A percentile compares a stretch with the other conserved stretches of the same genome.
Conservation (phyloP, 2,329 filamentous ascomycete genomes). For the Botrytis cinerea region DNA sequence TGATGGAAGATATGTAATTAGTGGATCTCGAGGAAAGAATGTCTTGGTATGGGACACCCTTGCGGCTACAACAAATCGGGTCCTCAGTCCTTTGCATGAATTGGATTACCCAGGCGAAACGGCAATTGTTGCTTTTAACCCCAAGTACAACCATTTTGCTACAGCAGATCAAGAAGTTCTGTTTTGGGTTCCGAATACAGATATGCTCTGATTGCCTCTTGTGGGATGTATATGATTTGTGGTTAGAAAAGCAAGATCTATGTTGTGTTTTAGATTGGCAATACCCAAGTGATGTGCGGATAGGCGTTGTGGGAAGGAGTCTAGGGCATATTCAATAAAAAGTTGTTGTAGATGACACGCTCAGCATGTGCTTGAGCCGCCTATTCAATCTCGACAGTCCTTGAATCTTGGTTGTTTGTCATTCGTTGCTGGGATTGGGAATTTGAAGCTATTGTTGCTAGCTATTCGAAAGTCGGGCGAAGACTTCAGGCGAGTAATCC, state of each 20-base stretch:
- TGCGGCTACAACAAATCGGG: slow-evolving; percentile 54
- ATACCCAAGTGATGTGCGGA: slow-evolving; percentile 24
- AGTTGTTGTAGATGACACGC: background rate
- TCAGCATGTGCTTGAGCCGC: background rate
- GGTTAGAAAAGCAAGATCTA: background rate
- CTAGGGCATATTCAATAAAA: slow-evolving; percentile 1
- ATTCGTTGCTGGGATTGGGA: background rate
- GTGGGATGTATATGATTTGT: background rate
- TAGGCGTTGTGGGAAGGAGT: slow-evolving; percentile 20
- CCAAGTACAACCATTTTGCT: slow-evolving; percentile 86
- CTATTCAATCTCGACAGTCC: background rate
- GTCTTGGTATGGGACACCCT: slow-evolving; percentile 85
- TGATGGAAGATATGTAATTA: slow-evolving; percentile 85
- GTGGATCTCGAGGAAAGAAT: slow-evolving; percentile 70
- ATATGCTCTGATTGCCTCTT: slow-evolving; percentile 23
- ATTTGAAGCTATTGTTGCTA: background rate
- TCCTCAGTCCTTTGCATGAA: slow-evolving; percentile 63
- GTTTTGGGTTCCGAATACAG: slow-evolving; percentile 74
- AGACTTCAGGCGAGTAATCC: background rate
- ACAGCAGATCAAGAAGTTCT: slow-evolving; percentile 83
- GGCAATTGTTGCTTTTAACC: slow-evolving; percentile 83
- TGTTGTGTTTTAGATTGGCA: slow-evolving; percentile 19
- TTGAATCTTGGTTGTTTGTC: background rate
- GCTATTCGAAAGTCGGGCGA: background rate
- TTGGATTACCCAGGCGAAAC: slow-evolving; percentile 68